These are phyloP conservation scores for Schwanniomyces pseudopolymorphus DNA, from an alignment of 805 yeast species.

Conservation along the genomic window DNA sequence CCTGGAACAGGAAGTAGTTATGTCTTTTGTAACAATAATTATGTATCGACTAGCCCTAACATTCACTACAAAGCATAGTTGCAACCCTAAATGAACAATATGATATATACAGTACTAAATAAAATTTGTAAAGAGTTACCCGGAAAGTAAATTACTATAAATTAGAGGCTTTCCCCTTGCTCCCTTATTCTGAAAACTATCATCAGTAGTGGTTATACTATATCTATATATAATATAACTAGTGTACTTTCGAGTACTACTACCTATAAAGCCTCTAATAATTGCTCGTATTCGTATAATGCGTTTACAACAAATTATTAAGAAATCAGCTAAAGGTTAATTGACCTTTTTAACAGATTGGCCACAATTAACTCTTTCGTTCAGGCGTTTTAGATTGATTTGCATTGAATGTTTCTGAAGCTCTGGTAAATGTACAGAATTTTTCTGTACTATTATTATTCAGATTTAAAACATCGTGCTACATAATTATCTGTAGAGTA, in stretches of 20 bases:
- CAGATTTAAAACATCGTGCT: slow-evolving; percentile 54
- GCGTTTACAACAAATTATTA: slow-evolving; percentile 4
- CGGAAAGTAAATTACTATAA: slow-evolving; percentile 22
- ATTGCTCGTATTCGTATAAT: slow-evolving; percentile 3
- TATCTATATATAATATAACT: slow-evolving; percentile 63
- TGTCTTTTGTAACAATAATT: too few relatives aligned
- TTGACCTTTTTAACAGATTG: slow-evolving; percentile 73
- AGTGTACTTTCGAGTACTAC: slow-evolving; percentile 22
- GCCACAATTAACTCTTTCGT: slow-evolving; percentile 75
- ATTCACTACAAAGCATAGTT: too few relatives aligned
- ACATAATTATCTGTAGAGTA: slow-evolving; percentile 37
- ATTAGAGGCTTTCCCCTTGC: slow-evolving; percentile 24
- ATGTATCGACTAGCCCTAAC: too few relatives aligned
- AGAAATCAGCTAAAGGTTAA: slow-evolving; percentile 62
- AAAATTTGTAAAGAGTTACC: slow-evolving; percentile 5
- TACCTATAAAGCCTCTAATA: slow-evolving; percentile 7
- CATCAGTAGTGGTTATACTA: slow-evolving; percentile 86
- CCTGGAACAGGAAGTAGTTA: too few relatives aligned
- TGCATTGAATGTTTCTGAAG: slow-evolving; percentile 29
- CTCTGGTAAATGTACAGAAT: slow-evolving; percentile 29
- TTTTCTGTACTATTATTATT: slow-evolving; percentile 19
- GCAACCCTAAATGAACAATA: neutral
- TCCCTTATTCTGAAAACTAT: slow-evolving; percentile 36
- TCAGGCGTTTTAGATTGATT: slow-evolving; percentile 67
- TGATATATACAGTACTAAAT: neutral